Evolutionary conservation across 208 protist genomes (phyloP), one percentile per base, ranked within the genome.

Genomic region (Tritrichomonas musculus): DNA sequence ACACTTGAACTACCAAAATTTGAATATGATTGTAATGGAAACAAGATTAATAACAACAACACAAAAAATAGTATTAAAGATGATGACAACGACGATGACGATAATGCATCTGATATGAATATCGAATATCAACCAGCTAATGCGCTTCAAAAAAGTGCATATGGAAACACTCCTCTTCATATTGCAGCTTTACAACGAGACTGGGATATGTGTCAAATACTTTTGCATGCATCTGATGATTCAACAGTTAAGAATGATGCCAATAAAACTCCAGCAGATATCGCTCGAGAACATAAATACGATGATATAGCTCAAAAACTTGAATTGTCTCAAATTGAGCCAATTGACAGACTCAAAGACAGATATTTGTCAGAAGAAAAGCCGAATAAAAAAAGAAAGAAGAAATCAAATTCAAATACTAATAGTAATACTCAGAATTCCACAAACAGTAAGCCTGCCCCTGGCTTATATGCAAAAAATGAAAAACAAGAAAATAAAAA

Each of bases 151-250:
- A 82, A n/a, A 50, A 82, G 33, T 47, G 36, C 41, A 3, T 47
- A 39, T 41, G 73, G 73, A 4, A 82, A 82, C 73, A 82, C 41
- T 47, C 73, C 73, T n/a, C 39, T 82, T 13, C 73, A 82, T 30
- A 82, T 82, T 27, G 73, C 73, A 27, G 39, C 73, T 11, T 50
- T n/a, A 11, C 30, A 39, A 20, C 47, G 50, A 25, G 73, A 82
- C 49, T 82, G 73, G 73, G 73, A 82, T 50, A 82, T 82, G 73
- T 82, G 73, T 39, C 73, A 82, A 39, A 82, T 82, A 9, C 22
- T 82, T 25, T 5, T 82, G 39, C 22, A 27, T 30, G 33, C 39
- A 1, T 25, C 39, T 8, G 33, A 30, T n/a, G 73, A 82, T 82
- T 11, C 17, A 20, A 50, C 33, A 30, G 36, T 50, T 50, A 0